A percentile compares a stretch with the other conserved stretches of the same genome.
Evolutionary conservation across 2,329 filamentous ascomycete species (phyloP).

Genomic region (Aureobasidium sp.): DNA sequence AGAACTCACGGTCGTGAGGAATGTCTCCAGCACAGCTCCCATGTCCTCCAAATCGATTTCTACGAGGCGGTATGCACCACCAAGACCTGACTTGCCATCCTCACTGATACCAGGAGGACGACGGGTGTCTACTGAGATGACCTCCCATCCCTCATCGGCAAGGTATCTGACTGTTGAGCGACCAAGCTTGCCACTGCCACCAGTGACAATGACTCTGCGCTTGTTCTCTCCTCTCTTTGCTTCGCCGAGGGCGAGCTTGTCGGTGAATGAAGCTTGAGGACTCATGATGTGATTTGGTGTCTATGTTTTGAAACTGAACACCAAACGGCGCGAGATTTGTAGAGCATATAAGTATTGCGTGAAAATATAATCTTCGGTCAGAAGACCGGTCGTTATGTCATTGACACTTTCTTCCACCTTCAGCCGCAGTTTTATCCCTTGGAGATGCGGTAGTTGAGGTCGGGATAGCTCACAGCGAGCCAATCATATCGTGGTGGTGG

Average conservation of each 20-base stretch:
- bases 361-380: neutral
- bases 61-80: slow-evolving; percentile 21
- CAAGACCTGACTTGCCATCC: slow-evolving; percentile 22
- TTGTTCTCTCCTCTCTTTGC: slow-evolving; percentile 19
- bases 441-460: neutral
- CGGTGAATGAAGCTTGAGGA: slow-evolving; percentile 19
- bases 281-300: neutral
- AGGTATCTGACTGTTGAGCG: slow-evolving; percentile 22
- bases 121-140: slow-evolving; percentile 22
- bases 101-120: slow-evolving; percentile 21
- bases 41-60: slow-evolving; percentile 23
- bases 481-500: neutral
- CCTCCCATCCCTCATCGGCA: slow-evolving; percentile 23
- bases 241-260: slow-evolving; percentile 22
- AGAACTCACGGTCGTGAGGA: slow-evolving; percentile 18
- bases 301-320: neutral
- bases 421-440: neutral
- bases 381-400: slow-evolving; percentile 12
- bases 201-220: slow-evolving; percentile 22
- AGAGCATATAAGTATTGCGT: neutral
- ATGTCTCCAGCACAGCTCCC: slow-evolving; percentile 22
- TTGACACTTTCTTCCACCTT: neutral
- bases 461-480: neutral
- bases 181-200: slow-evolving; percentile 23
- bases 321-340: neutral